Percentiles rank a stretch among this genome's conserved stretches.
These are phyloP conservation scores for Nakazawaea sp. DNA, from an alignment of 805 yeast species.

Conservation along the genomic window DNA sequence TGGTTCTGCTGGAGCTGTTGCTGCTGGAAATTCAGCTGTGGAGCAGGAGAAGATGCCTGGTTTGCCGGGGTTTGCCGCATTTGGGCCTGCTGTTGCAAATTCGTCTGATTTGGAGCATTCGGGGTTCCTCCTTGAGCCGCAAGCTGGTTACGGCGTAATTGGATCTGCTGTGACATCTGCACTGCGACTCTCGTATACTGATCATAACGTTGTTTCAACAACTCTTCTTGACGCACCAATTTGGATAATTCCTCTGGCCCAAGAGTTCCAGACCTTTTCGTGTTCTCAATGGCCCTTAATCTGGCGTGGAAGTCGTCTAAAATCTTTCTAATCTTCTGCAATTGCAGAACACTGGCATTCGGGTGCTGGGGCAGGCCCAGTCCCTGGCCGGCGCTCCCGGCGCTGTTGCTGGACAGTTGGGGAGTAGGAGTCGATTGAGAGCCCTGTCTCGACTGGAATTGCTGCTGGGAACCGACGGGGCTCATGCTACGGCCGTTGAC, in stretches of 20 bases:
- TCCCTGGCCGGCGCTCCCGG: conserved; percentile 9
- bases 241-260: conserved; percentile 37
- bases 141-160: conserved; percentile 13
- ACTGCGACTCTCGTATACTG: conserved; percentile 45
- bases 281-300: conserved; percentile 41
- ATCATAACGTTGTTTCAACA: conserved; percentile 37
- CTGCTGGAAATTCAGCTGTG: background rate
- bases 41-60: background rate
- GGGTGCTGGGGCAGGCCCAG: conserved; percentile 19
- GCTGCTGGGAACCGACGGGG: conserved; percentile 14
- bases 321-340: conserved; percentile 37
- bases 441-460: conserved; percentile 3
- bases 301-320: conserved; percentile 43
- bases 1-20: background rate
- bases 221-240: conserved; percentile 41
- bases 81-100: conserved; percentile 10
- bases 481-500: no score
- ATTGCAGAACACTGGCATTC: conserved; percentile 10
- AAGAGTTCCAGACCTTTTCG: conserved; percentile 35
- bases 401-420: conserved; percentile 7
- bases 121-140: conserved; percentile 4
- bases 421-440: conserved; percentile 12
- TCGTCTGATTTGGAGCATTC: conserved; percentile 1
- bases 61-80: background rate
- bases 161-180: conserved; percentile 35